Conservation (phyloP, 2,329 filamentous ascomycete genomes). For the Botrytis fragariae region DNA sequence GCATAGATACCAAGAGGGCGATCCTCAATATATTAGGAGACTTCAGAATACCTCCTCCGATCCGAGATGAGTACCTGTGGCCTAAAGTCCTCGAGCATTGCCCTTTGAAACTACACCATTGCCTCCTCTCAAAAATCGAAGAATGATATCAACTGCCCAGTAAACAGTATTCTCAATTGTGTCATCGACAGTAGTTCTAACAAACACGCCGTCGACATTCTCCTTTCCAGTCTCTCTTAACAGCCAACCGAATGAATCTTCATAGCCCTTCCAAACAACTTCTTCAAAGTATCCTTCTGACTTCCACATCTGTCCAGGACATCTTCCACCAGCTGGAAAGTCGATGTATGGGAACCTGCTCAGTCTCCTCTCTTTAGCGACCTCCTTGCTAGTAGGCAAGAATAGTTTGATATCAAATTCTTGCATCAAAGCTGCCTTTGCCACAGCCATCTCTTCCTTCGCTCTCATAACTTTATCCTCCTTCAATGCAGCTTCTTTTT, state of each 20-base stretch:
- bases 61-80: not conserved
- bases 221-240: constrained; percentile 6
- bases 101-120: not conserved
- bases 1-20: not conserved
- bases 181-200: constrained; percentile 19
- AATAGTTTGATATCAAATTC: constrained; percentile 31
- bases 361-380: constrained; percentile 26
- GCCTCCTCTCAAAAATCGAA: not conserved
- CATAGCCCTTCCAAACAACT: constrained; percentile 31
- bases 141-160: constrained; percentile 26
- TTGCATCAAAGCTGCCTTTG: constrained; percentile 12
- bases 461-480: not conserved
- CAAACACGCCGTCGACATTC: constrained; percentile 18
- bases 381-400: constrained; percentile 22
- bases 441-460: not conserved
- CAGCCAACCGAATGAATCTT: constrained; percentile 26
- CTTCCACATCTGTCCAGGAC: constrained; percentile 35
- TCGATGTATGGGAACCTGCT: constrained; percentile 25
- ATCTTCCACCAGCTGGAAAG: constrained; percentile 20
- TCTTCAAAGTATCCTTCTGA: constrained; percentile 35
- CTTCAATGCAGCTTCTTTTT: not conserved
- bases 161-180: constrained; percentile 24
- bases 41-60: not conserved
- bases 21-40: not conserved
- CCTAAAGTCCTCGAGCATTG: not conserved